phyloP scores from a whole-genome alignment of 2,329 filamentous ascomycete species.

The Geosmithia morbida region DNA sequence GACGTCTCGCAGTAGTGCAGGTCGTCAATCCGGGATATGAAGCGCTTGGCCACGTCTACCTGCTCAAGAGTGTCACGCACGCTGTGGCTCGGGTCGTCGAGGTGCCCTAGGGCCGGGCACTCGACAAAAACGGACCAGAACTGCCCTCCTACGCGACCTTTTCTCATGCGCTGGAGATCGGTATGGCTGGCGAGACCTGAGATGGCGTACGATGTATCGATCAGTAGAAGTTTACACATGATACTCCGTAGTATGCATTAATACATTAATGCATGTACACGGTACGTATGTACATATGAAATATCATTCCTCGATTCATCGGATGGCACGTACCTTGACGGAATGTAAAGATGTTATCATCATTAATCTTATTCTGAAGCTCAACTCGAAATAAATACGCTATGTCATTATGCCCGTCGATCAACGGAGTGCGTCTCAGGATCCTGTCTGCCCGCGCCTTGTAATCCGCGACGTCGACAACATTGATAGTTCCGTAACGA shows the following conservation, averaged over 20 bases:
- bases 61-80: slow-evolving; percentile 7
- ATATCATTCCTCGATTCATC: too few relatives aligned
- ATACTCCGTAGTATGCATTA: too few relatives aligned
- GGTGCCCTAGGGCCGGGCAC: slow-evolving; percentile 1
- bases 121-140: slow-evolving; percentile 7
- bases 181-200: slow-evolving; percentile 4
- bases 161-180: slow-evolving; percentile 4
- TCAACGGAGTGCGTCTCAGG: slow-evolving; percentile 3
- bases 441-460: slow-evolving; percentile 1
- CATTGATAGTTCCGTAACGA: not conserved
- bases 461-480: not conserved
- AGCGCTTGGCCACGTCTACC: slow-evolving; percentile 6
- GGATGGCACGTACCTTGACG: not conserved
- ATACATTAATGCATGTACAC: too few relatives aligned
- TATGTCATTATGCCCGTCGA: slow-evolving; percentile 7
- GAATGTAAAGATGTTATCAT: slow-evolving; percentile 1
- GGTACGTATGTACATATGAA: not conserved
- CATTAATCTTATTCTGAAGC: slow-evolving; percentile 6
- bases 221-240: not conserved
- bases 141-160: slow-evolving; percentile 6
- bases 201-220: too few relatives aligned
- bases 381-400: slow-evolving; percentile 5
- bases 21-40: slow-evolving; percentile 4
- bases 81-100: slow-evolving; percentile 2
- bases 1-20: slow-evolving; percentile 5